Percentiles rank a stretch among this genome's conserved stretches.
Conservation (phyloP, 805 yeast genomes). For the Saccharomycopsis sp. region DNA sequence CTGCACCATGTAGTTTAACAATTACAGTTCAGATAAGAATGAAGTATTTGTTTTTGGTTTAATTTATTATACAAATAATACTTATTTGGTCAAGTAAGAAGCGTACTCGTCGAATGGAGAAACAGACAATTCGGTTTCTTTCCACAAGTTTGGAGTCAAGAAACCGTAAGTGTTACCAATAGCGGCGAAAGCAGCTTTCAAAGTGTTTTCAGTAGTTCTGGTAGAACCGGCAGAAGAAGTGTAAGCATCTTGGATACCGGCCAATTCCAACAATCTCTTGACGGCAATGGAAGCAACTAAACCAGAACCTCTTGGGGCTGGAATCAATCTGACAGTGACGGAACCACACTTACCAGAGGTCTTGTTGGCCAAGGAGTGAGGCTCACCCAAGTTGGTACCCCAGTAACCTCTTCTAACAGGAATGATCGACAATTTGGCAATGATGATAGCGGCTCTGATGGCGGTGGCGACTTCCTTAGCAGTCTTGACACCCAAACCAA, state of each 20-base stretch:
- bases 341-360: slow-evolving; percentile 99
- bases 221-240: slow-evolving; percentile 98
- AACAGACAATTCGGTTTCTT: slow-evolving; percentile 68
- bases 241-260: slow-evolving; percentile 99
- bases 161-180: slow-evolving; percentile 99
- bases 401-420: slow-evolving; percentile 99
- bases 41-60: too few relatives aligned
- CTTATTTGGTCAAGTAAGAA: slow-evolving; percentile 31
- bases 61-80: too few relatives aligned
- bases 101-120: slow-evolving; percentile 95
- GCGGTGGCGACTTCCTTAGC: slow-evolving; percentile 99
- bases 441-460: slow-evolving; percentile 98
- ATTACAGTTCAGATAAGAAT: too few relatives aligned
- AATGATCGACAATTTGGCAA: slow-evolving; percentile 96
- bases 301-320: slow-evolving; percentile 99
- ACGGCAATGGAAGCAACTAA: slow-evolving; percentile 99
- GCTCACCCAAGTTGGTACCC: slow-evolving; percentile 99
- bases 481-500: slow-evolving; percentile 99
- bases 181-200: slow-evolving; percentile 99
- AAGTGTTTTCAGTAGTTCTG: slow-evolving; percentile 99
- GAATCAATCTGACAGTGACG: slow-evolving; percentile 95
- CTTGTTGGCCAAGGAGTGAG: slow-evolving; percentile 97
- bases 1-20: too few relatives aligned
- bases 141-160: slow-evolving; percentile 99
- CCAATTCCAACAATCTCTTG: slow-evolving; percentile 96